Percentiles rank a stretch among this genome's conserved stretches.
Conservation (phyloP, 805 yeast species). For the Suhomyces xylopsoci region DNA sequence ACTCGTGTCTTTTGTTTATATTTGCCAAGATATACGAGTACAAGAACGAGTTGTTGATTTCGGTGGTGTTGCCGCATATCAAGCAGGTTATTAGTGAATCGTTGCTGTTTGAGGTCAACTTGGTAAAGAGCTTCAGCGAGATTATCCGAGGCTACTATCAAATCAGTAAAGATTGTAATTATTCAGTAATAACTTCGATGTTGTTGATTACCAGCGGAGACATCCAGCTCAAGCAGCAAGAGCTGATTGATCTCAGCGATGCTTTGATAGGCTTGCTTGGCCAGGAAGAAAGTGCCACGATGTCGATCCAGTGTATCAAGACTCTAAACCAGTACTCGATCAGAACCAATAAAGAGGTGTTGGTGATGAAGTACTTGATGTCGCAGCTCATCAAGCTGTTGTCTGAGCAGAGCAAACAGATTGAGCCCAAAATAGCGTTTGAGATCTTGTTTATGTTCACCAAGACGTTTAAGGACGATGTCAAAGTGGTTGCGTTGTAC, state of each 20-base stretch:
- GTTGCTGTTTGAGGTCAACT: constrained; percentile 9
- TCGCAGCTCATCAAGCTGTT: constrained; percentile 40
- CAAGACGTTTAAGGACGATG: constrained; percentile 30
- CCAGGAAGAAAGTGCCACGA: constrained; percentile 20
- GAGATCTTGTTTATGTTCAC: constrained; percentile 50
- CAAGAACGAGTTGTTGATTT: constrained; percentile 37
- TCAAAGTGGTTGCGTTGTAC: constrained; percentile 26
- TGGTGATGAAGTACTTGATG: constrained; percentile 44
- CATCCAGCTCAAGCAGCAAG: constrained; percentile 22
- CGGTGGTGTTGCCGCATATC: constrained; percentile 47
- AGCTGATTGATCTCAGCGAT: constrained; percentile 19
- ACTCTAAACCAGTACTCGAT: constrained; percentile 45
- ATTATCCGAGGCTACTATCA: constrained; percentile 19
- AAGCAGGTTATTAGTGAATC: constrained; percentile 31
- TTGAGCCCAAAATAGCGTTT: constrained; percentile 28
- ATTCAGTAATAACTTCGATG: constrained; percentile 32
- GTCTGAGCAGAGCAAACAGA: constrained; percentile 9
- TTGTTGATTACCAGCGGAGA: constrained; percentile 36
- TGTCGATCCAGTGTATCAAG: constrained; percentile 56
- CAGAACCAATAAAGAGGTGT: constrained; percentile 25
- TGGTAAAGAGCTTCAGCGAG: constrained; percentile 26
- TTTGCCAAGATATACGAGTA: constrained; percentile 55
- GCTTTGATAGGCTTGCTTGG: constrained; percentile 23
- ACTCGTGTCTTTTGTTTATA: constrained; percentile 64
- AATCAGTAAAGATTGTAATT: constrained; percentile 16